Evolutionary conservation across 495 filamentous ascomycete genomes (phyloP).

Genomic region (Apiosordaria backusii): DNA sequence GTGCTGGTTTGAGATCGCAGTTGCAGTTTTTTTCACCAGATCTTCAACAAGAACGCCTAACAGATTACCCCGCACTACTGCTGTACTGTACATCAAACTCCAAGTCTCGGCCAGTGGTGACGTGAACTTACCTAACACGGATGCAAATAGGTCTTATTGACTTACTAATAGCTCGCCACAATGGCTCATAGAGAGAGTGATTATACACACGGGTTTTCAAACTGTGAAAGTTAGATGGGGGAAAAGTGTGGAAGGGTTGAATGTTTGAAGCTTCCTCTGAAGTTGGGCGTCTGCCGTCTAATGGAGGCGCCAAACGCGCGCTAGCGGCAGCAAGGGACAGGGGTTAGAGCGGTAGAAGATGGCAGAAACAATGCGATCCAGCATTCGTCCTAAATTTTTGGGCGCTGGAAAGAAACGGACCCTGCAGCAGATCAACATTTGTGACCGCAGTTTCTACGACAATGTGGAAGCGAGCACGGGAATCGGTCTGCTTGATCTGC

Average conservation of each 20-base stretch:
- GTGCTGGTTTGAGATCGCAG: neutral
- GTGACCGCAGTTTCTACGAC: constrained; percentile 11
- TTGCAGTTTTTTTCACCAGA: neutral
- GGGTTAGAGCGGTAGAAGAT: constrained; percentile 11
- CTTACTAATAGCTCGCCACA: neutral
- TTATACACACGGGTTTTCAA: too few relatives aligned
- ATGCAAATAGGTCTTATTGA: neutral
- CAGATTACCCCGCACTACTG: neutral
- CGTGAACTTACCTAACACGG: neutral
- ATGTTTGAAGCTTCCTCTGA: too few relatives aligned
- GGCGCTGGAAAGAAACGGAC: neutral
- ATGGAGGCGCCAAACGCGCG: neutral
- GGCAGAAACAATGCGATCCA: constrained; percentile 14
- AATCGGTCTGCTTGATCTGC: constrained; percentile 36
- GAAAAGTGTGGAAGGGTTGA: too few relatives aligned
- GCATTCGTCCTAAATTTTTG: constrained; percentile 16
- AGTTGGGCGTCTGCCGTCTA: neutral
- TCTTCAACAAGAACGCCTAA: neutral
- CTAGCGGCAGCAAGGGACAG: neutral
- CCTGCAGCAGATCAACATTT: neutral
- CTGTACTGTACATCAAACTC: too few relatives aligned
- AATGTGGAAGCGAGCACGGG: constrained; percentile 34
- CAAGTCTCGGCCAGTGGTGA: neutral
- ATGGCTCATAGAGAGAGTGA: neutral
- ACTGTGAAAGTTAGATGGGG: neutral